Base-by-base conservation (phyloP, 495 filamentous ascomycete species). In the Mytilinidion resinicola region DNA sequence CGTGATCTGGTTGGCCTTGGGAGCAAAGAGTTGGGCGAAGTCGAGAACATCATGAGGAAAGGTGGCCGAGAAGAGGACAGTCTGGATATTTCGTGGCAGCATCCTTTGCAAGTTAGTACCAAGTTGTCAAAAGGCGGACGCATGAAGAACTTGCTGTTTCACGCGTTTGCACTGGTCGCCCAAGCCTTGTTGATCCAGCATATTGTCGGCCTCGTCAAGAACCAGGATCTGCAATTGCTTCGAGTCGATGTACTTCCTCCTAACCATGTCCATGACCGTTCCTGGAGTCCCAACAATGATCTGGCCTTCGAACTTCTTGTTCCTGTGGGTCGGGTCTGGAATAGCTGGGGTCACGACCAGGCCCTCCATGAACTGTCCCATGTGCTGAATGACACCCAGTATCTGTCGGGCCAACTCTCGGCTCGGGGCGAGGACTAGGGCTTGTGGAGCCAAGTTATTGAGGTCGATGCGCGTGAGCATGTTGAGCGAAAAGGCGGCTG, bases 361-460 rank as follows among this genome's bases (percentile, higher is more conserved):
- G 19, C 82, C 80, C 7, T 82, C 71, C 50, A 95, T 77, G 74
- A 92, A 96, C 59, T 86, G 79, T 33, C 91, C 91, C 81, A 99
- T 90, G 14, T 78, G 77, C 59, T 80, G 73, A 38, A 95, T 77
- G 19, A 98, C 93, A 56, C 82, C 85, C 62, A 91, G 79, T 55
- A 96, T 97, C 76, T 99, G 93, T 62, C 91, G 88, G 3, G 93
- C 95, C 44, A 99, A 78, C 17, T 99, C 93, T 65, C 93, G 87
- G 56, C 89, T 96, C 5, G 93, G 93, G 9, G 91, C 93, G 17
- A 99, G 81, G 50, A 91, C 85, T 14, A 99, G 73, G 17, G 91
- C 90, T 74, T 99, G 93, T 8, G 93, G 92, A 43, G 73, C 52
- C n/a, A 83, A 76, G 44, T 81, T 77, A 17, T 65, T 73, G 46